phyloP scores from a whole-genome alignment of 768 basidiomycete genomes.

The Lyophyllum shimeji region DNA sequence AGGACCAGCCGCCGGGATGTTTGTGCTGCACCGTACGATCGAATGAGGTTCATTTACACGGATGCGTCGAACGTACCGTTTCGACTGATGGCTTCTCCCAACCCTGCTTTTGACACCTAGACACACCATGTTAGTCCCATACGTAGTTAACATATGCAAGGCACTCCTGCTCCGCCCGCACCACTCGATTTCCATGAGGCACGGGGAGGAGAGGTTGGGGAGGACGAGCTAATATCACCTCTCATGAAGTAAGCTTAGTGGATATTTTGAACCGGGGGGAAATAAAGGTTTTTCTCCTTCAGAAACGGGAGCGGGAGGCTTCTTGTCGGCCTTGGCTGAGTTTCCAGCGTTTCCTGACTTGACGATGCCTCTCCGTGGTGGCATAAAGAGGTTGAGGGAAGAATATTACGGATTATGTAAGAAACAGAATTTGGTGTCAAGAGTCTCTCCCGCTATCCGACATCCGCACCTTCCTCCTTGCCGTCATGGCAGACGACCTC shows the following conservation, averaged over 20 bases:
- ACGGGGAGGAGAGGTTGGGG: not conserved
- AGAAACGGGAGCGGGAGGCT: conserved; percentile 19
- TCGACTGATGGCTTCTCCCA: conserved; percentile 88
- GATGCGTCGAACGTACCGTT: conserved; percentile 46
- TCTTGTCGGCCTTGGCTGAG: conserved; percentile 56
- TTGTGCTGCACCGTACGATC: conserved; percentile 38
- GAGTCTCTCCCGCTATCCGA: too few species aligned
- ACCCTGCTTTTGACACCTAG: conserved; percentile 82
- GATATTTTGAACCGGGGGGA: conserved; percentile 83
- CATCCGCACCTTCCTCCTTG: not conserved
- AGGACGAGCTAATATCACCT: conserved; percentile 39
- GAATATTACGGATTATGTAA: conserved; percentile 15
- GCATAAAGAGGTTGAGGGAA: conserved; percentile 49
- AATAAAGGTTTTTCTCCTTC: conserved; percentile 63
- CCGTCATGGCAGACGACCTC: conserved; percentile 71
- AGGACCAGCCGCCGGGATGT: conserved; percentile 54
- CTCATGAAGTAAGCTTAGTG: conserved; percentile 77
- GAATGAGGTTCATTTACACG: conserved; percentile 5
- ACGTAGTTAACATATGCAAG: not conserved
- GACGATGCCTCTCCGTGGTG: conserved; percentile 74
- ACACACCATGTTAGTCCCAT: not conserved
- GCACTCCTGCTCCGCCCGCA: not conserved
- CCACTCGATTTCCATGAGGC: not conserved
- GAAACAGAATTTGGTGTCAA: not conserved
- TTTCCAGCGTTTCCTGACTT: conserved; percentile 92